Conservation (phyloP, 169 alveolate genomes). For the Ichthyophthirius multifiliis region DNA sequence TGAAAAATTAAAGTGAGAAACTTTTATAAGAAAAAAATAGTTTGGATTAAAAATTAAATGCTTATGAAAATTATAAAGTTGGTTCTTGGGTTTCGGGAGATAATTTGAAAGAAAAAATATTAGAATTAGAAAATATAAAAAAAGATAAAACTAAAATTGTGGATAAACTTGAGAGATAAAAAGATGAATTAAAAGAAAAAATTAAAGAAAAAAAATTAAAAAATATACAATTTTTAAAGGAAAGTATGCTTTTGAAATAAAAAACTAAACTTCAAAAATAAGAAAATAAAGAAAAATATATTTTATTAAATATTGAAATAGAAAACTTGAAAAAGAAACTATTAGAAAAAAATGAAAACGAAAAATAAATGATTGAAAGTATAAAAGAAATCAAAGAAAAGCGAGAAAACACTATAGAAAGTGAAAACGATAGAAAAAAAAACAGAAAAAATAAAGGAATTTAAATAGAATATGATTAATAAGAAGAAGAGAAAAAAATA, state of each 20-base stretch:
- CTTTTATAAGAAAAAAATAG: neutral
- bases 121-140: neutral
- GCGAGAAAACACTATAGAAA: too few relatives aligned
- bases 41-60: neutral
- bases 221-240: neutral
- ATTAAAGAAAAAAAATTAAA: neutral
- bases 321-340: too few relatives aligned
- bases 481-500: too few relatives aligned
- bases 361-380: too few relatives aligned
- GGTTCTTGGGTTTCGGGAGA: too few relatives aligned
- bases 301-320: too few relatives aligned
- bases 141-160: neutral
- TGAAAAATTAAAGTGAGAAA: neutral
- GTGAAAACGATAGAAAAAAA: too few relatives aligned
- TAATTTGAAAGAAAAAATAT: neutral
- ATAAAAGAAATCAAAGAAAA: too few relatives aligned
- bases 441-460: too few relatives aligned
- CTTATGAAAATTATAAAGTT: too few relatives aligned
- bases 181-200: neutral
- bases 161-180: neutral
- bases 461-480: too few relatives aligned
- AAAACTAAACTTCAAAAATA: neutral
- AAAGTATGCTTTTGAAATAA: neutral
- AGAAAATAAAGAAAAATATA: neutral
- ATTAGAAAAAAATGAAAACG: too few relatives aligned